Percentiles rank a stretch among this genome's conserved stretches.
Evolutionary conservation across 805 yeast genomes (phyloP).

Genomic region (Tetrapisispora namnaoensis): DNA sequence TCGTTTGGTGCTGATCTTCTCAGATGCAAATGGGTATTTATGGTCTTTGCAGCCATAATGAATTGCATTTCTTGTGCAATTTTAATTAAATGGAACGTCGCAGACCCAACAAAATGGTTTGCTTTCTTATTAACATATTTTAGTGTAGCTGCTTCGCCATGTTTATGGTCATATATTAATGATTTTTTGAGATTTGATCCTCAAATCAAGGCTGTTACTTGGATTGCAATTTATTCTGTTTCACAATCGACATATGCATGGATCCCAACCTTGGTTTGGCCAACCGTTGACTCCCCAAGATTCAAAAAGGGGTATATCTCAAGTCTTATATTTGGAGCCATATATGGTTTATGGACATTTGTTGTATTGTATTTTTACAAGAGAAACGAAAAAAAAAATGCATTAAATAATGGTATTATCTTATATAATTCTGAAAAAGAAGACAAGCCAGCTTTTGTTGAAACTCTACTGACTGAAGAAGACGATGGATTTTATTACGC

Average conservation of each 20-base stretch:
- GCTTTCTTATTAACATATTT: slow-evolving; percentile 51
- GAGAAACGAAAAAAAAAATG: slow-evolving; percentile 39
- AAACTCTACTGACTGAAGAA: slow-evolving; percentile 18
- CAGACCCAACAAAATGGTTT: slow-evolving; percentile 52
- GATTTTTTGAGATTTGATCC: slow-evolving; percentile 51
- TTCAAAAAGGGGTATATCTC: slow-evolving; percentile 45
- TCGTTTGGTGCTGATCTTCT: slow-evolving; percentile 43
- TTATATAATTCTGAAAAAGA: slow-evolving; percentile 35
- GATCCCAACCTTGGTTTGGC: slow-evolving; percentile 44
- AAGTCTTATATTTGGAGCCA: slow-evolving; percentile 38
- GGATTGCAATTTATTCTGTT: slow-evolving; percentile 46
- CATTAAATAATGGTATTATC: slow-evolving; percentile 40
- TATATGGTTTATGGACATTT: slow-evolving; percentile 40
- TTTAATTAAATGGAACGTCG: slow-evolving; percentile 50
- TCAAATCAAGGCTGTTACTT: slow-evolving; percentile 44
- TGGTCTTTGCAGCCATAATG: slow-evolving; percentile 42
- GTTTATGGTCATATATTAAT: slow-evolving; percentile 46
- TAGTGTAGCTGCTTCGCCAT: slow-evolving; percentile 56
- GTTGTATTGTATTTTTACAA: slow-evolving; percentile 46
- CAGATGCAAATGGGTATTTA: slow-evolving; percentile 44
- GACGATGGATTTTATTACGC: slow-evolving; percentile 22
- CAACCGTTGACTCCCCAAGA: slow-evolving; percentile 49
- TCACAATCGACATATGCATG: slow-evolving; percentile 55
- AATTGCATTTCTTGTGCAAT: slow-evolving; percentile 45
- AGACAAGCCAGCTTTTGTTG: slow-evolving; percentile 24